Evolutionary conservation across 2,329 filamentous ascomycete genomes (phyloP).

Genomic region (Ceratocystis eucalypticola): DNA sequence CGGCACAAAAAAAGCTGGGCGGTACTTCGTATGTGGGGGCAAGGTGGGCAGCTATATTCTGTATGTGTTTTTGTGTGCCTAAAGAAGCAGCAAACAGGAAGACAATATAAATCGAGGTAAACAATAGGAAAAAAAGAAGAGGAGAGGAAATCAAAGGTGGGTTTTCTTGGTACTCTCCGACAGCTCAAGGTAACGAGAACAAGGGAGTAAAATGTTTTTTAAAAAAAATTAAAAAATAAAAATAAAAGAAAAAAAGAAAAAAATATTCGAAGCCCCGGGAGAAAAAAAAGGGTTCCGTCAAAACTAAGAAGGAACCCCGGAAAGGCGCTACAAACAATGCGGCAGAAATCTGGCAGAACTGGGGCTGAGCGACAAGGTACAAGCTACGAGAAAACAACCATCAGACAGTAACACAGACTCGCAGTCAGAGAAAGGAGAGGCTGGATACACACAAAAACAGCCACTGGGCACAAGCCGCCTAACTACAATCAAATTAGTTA

Average conservation of each 20-base stretch:
- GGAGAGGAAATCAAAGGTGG: neutral
- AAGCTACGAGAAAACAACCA: neutral
- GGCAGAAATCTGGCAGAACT: neutral
- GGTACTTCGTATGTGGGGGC: too few relatives aligned
- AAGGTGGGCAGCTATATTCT: neutral
- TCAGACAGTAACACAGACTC: neutral
- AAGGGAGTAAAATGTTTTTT: neutral
- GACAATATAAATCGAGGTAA: neutral
- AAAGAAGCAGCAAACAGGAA: too few relatives aligned
- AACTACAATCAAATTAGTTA: too few relatives aligned
- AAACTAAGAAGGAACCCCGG: neutral
- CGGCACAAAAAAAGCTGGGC: too few relatives aligned
- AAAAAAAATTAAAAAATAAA: neutral
- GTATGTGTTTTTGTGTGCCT: neutral
- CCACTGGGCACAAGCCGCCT: too few relatives aligned
- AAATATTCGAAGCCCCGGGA: neutral
- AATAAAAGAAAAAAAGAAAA: neutral
- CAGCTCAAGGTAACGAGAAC: neutral
- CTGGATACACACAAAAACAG: too few relatives aligned
- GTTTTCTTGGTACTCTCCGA: too few relatives aligned
- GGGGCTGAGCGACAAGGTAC: neutral
- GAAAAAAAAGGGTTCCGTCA: neutral
- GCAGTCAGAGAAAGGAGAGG: too few relatives aligned
- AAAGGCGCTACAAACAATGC: neutral
- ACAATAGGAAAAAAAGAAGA: neutral